Evolutionary conservation across 1,284 basidiomycete species (phyloP), one percentile per base, ranked within the genome.

Genomic region (Ceratobasidium sp.): DNA sequence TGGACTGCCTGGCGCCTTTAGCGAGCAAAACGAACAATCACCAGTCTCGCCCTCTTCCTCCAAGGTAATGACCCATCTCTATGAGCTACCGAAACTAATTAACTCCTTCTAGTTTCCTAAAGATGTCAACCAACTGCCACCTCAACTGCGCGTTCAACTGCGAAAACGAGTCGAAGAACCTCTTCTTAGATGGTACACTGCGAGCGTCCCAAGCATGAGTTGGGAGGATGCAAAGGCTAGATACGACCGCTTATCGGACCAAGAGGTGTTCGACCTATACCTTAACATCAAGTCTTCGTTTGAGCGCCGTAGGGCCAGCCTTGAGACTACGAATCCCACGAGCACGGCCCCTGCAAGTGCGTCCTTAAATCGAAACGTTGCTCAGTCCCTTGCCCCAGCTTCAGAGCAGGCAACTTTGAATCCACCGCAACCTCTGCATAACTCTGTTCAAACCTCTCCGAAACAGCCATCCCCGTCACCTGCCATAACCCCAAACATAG

Each of bases 181-280:
- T 14, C 26, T 69, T 18, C 55, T 69, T 26, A 34, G 14, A 3
- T 53, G 53, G n/a, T 58, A 69, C 23, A 39, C 28, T n/a, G 41
- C 65, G 18, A 57, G 53, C 36, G 12, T n/a, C 18, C 53, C 65
- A 43, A 45, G 50, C 10, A 30, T 57, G 41, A 69, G 50, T 43
- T 52, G 65, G 39, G 53, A 58, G 5, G 53, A 39, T 36, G 65
- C 41, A 30, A 53, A 69, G 46, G 41, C 26, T 9, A 39, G 28
- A 23, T 69, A 55, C 53, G 14, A 69, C 1, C 12, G 28, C 18
- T 45, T 69, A 26, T 45, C 50, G 41, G 65, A 69, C 65, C 65
- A 69, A 34, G 43, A 41, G 3, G 52, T 69, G 23, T 57, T 57
- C n/a, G 32, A 58, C 41, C 12, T 69, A 28, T 69, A 57, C 18